Evolutionary conservation across 176 grass and related monocot genomes (phyloP).

Genomic region (Puccinellia tenuiflora): DNA sequence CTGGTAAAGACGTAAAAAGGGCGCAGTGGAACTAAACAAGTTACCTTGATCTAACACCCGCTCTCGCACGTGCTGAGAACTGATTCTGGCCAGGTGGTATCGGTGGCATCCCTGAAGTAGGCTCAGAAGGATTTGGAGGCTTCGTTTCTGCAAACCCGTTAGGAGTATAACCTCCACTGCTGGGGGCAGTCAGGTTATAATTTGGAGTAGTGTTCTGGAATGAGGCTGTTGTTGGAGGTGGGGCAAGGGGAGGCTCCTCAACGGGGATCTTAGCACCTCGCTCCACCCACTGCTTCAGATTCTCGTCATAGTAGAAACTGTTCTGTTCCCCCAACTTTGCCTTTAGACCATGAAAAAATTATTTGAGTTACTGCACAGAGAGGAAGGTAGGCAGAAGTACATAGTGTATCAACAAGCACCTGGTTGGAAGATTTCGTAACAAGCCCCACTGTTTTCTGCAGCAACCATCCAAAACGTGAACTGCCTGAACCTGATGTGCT

Average conservation of each 20-base stretch:
- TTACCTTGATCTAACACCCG: conserved; percentile 85
- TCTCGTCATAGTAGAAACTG: conserved; percentile 92
- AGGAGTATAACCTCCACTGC: conserved; percentile 23
- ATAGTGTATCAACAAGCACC: conserved; percentile 39
- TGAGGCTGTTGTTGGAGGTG: conserved; percentile 61
- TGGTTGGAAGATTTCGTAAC: conserved; percentile 67
- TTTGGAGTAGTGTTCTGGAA: conserved; percentile 50
- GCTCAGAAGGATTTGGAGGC: conserved; percentile 25
- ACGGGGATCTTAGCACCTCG: conserved; percentile 59
- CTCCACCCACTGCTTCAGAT: conserved; percentile 95
- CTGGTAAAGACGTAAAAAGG: neutral
- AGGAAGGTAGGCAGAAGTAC: neutral
- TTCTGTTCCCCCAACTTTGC: conserved; percentile 85
- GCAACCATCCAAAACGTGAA: conserved; percentile 78
- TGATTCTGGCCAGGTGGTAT: conserved; percentile 87
- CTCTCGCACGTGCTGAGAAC: conserved; percentile 71
- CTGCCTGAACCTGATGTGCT: conserved; percentile 47
- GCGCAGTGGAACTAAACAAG: neutral
- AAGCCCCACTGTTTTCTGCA: conserved; percentile 78
- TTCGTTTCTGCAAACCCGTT: conserved; percentile 33
- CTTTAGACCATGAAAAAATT: conserved; percentile 31
- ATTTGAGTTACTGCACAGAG: neutral
- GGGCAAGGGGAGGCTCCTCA: conserved; percentile 57
- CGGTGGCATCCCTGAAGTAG: conserved; percentile 50
- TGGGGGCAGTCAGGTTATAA: conserved; percentile 39